These are phyloP conservation scores for Cystobasidium ongulense DNA, from an alignment of 768 basidiomycete species.

Conservation along the genomic window DNA sequence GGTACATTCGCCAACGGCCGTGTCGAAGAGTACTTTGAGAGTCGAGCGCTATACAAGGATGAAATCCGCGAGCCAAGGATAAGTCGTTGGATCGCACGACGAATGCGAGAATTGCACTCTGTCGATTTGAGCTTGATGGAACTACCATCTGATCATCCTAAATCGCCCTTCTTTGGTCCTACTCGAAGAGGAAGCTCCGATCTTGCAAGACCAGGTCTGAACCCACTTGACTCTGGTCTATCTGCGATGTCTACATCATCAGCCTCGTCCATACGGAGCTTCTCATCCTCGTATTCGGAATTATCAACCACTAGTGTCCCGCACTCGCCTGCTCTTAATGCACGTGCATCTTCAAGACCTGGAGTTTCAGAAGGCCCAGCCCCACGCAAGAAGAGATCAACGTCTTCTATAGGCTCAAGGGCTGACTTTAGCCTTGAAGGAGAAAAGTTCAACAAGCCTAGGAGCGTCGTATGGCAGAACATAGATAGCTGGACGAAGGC, in stretches of 20 bases:
- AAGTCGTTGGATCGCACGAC: constrained; percentile 77
- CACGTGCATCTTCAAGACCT: background rate
- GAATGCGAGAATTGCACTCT: constrained; percentile 92
- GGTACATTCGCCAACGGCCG: constrained; percentile 95
- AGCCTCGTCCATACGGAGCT: constrained; percentile 37
- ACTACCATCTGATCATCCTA: constrained; percentile 48
- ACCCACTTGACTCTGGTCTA: background rate
- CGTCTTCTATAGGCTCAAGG: constrained; percentile 2
- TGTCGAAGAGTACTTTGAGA: constrained; percentile 90
- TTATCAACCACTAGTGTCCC: constrained; percentile 19
- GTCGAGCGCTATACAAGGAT: constrained; percentile 63
- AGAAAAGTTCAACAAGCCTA: constrained; percentile 45
- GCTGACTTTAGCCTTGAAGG: constrained; percentile 43
- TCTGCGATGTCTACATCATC: constrained; percentile 33
- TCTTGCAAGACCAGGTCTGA: background rate
- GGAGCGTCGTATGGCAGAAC: constrained; percentile 57
- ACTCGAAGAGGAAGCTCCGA: background rate
- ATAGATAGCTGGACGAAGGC: constrained; percentile 62
- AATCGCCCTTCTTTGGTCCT: constrained; percentile 13
- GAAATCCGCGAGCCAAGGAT: constrained; percentile 69
- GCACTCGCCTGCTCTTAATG: background rate
- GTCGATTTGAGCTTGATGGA: constrained; percentile 67
- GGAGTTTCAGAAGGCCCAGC: constrained; percentile 32
- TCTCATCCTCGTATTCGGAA: constrained; percentile 33
- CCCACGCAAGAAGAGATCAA: constrained; percentile 34